These are phyloP conservation scores for Citropsis articulata DNA, from an alignment of 345 rosid species.

Conservation along the genomic window DNA sequence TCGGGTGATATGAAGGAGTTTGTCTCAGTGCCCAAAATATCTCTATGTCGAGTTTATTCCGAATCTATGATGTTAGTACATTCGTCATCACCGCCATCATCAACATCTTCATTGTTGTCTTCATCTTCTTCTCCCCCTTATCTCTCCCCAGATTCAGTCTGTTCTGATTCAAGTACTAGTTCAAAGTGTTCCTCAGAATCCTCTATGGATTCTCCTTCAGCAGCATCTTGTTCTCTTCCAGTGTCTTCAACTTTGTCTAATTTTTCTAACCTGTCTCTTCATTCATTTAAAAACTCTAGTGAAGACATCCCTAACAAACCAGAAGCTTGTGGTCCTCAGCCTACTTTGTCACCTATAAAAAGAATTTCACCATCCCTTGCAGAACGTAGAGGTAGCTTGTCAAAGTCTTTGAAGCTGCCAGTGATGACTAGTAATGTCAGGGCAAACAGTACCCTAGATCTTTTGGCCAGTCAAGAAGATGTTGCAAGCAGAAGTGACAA, in stretches of 20 bases:
- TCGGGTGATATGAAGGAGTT: constrained; percentile 69
- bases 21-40: constrained; percentile 56
- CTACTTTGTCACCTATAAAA: constrained; percentile 37
- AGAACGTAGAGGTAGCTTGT: constrained; percentile 76
- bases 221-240: constrained; percentile 48
- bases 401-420: constrained; percentile 73
- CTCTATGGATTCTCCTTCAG: constrained; percentile 67
- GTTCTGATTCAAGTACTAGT: constrained; percentile 63
- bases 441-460: constrained; percentile 23
- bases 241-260: constrained; percentile 57
- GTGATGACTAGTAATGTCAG: constrained; percentile 42
- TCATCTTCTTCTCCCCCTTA: constrained; percentile 69
- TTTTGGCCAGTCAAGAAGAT: constrained; percentile 31
- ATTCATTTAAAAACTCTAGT: constrained; percentile 42
- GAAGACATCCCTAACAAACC: constrained; percentile 29
- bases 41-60: constrained; percentile 81
- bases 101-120: constrained; percentile 42
- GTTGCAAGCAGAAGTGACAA: constrained; percentile 23
- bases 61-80: constrained; percentile 92
- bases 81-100: constrained; percentile 55
- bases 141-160: constrained; percentile 73
- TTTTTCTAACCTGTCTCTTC: constrained; percentile 58
- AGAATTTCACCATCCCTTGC: constrained; percentile 72
- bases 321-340: constrained; percentile 30
- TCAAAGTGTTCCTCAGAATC: constrained; percentile 63